Evolutionary conservation across 108 stramenopile species (phyloP), one percentile per base, ranked within the genome.

Genomic region (Schizochytrium sp.): DNA sequence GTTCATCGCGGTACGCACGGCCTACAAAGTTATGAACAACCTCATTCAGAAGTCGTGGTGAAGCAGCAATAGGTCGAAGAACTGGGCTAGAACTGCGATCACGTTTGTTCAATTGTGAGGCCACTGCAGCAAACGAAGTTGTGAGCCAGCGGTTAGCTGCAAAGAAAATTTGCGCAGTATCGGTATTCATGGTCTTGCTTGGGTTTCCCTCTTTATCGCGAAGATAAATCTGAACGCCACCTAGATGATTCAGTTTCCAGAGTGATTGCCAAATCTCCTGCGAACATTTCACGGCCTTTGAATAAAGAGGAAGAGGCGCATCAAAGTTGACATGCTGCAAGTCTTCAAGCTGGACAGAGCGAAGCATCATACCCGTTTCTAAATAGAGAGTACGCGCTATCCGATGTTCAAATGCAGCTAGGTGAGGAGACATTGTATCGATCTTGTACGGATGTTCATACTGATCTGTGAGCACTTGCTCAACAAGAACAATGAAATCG

Each of bases 201-300:
- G 76, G 76, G 10, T 42, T 10, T 47, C 76, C 76, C 50, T 83
- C 28, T 5, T 56, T 8, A n/a, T 40, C 76, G 17, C 40, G 10
- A 5, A 47, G 7, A 40, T 83, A 83, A 47, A 83, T 13, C 3
- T 55, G 76, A n/a, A 83, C 15, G 5, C 76, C 76, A 12, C 76
- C 76, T 1, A 83, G 47, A 53, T 83, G 76, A 83, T 83, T 49
- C 28, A 83, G 76, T 40, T 83, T 83, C 76, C 76, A 83, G n/a
- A 83, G 76, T n/a, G 50, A 83, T 13, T 55, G 76, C 76, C 76
- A 83, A 28, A 83, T 83, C 5, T 49, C 47, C 47, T 83, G 47
- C 53, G 76, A 49, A 53, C 3, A 3, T 53, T 83, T 55, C 50
- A 83, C 76, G 5, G 76, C 76, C 47, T 49, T 12, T 5, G 55